Conservation (phyloP, 2,329 filamentous ascomycete genomes). For the Fusarium bactridioides region DNA sequence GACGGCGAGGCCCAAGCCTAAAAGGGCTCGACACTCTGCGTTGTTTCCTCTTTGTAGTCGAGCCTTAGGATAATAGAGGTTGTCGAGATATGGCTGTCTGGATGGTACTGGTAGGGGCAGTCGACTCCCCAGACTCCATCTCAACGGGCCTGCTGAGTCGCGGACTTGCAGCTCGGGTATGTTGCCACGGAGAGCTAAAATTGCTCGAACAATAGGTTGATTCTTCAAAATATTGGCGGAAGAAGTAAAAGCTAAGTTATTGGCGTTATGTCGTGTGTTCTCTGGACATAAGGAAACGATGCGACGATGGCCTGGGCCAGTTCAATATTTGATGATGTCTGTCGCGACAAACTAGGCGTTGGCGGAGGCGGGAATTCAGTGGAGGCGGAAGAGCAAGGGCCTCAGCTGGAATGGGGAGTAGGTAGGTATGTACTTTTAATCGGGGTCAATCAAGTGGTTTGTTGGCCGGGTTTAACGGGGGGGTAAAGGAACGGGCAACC, state of each 20-base stretch:
- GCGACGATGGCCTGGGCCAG: conserved; percentile 11
- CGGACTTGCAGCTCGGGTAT: conserved; percentile 35
- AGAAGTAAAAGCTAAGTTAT: conserved; percentile 18
- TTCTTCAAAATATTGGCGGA: background rate
- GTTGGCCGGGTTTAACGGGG: conserved; percentile 7
- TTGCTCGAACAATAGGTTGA: conserved; percentile 4
- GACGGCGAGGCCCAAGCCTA: conserved; percentile 30
- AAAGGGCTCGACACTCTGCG: conserved; percentile 8
- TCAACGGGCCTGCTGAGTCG: conserved; percentile 44
- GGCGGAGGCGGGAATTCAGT: conserved; percentile 38
- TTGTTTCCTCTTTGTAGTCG: background rate
- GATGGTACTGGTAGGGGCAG: conserved; percentile 32
- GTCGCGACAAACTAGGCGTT: conserved; percentile 34
- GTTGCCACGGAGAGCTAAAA: conserved; percentile 30
- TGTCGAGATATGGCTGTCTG: conserved; percentile 28
- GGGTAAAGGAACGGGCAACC: background rate
- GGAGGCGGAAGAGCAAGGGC: conserved; percentile 39
- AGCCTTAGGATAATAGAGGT: conserved; percentile 12
- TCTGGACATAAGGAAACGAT: conserved; percentile 8
- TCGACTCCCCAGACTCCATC: conserved; percentile 50
- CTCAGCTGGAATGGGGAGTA: conserved; percentile 29
- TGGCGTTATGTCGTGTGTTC: background rate
- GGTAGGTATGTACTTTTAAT: background rate
- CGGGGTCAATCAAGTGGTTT: conserved; percentile 25
- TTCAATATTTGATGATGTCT: conserved; percentile 32